These are phyloP conservation scores for Cordyceps cateniannulata DNA, from an alignment of 2,329 filamentous ascomycete genomes.

Conservation along the genomic window DNA sequence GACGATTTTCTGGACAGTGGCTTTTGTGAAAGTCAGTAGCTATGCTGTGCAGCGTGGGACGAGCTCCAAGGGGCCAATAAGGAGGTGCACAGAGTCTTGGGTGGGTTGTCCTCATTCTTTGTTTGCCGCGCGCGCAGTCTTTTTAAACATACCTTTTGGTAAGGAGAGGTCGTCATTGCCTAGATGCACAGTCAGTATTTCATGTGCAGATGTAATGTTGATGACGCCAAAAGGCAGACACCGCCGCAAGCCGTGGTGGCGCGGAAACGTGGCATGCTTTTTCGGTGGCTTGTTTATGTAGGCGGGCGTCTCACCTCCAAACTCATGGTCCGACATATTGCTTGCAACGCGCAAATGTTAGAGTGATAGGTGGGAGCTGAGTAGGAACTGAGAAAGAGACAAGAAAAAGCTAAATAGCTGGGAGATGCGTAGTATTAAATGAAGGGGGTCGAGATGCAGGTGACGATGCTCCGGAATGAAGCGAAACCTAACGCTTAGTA, in stretches of 20 bases:
- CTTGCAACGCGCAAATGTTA: background rate
- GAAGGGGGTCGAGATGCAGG: background rate
- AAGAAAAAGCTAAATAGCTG: background rate
- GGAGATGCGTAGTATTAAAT: background rate
- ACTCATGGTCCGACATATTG: slow-evolving; percentile 60
- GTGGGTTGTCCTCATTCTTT: background rate
- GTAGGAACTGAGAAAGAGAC: background rate
- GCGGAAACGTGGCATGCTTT: background rate
- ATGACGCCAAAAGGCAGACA: slow-evolving; percentile 13
- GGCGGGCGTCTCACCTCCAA: slow-evolving; percentile 45
- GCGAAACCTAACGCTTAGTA: background rate
- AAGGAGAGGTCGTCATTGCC: slow-evolving; percentile 58
- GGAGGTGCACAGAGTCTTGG: background rate
- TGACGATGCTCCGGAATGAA: background rate
- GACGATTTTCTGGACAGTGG: slow-evolving; percentile 78
- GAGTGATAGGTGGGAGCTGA: background rate
- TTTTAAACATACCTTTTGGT: slow-evolving; percentile 49
- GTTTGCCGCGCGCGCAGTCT: background rate
- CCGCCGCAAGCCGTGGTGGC: background rate
- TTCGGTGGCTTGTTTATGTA: background rate
- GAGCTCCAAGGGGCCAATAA: background rate
- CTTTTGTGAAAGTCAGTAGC: slow-evolving; percentile 31
- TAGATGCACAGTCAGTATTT: slow-evolving; percentile 21
- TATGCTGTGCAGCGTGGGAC: background rate
- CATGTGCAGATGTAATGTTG: slow-evolving; percentile 27